phyloP scores from a whole-genome alignment of 148 eudicot species.

The Camellia japonica region DNA sequence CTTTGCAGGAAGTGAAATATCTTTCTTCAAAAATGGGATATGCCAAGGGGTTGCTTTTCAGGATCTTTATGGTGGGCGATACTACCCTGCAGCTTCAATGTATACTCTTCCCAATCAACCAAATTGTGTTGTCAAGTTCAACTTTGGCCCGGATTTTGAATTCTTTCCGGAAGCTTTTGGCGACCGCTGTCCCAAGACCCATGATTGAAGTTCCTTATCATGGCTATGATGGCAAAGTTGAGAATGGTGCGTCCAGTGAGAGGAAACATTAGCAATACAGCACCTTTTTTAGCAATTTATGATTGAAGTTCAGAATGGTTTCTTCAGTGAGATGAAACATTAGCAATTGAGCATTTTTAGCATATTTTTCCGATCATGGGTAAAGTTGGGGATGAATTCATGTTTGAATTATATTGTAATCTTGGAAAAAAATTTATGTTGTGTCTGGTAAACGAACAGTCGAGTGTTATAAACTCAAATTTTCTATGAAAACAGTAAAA shows the following conservation, averaged over 20 bases:
- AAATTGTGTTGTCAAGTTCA: slow-evolving; percentile 83
- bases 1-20: slow-evolving; percentile 91
- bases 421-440: background rate
- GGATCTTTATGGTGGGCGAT: slow-evolving; percentile 84
- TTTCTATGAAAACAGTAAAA: slow-evolving; percentile 1
- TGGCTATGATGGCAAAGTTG: slow-evolving; percentile 60
- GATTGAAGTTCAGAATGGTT: too few species aligned
- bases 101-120: slow-evolving; percentile 95
- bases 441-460: slow-evolving; percentile 11
- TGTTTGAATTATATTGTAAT: slow-evolving; percentile 18
- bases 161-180: slow-evolving; percentile 69
- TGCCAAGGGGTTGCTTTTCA: slow-evolving; percentile 88
- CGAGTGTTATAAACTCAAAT: slow-evolving; percentile 21
- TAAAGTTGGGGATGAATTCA: slow-evolving; percentile 6
- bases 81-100: slow-evolving; percentile 98
- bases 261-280: slow-evolving; percentile 38
- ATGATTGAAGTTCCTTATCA: slow-evolving; percentile 96
- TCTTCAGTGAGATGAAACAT: too few species aligned
- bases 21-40: slow-evolving; percentile 82
- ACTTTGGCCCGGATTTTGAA: slow-evolving; percentile 95
- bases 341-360: too few species aligned
- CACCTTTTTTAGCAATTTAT: background rate
- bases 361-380: background rate
- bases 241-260: slow-evolving; percentile 78
- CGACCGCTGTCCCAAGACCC: slow-evolving; percentile 83